phyloP scores from a whole-genome alignment of 345 rosid species.

The Orychophragmus violaceus region DNA sequence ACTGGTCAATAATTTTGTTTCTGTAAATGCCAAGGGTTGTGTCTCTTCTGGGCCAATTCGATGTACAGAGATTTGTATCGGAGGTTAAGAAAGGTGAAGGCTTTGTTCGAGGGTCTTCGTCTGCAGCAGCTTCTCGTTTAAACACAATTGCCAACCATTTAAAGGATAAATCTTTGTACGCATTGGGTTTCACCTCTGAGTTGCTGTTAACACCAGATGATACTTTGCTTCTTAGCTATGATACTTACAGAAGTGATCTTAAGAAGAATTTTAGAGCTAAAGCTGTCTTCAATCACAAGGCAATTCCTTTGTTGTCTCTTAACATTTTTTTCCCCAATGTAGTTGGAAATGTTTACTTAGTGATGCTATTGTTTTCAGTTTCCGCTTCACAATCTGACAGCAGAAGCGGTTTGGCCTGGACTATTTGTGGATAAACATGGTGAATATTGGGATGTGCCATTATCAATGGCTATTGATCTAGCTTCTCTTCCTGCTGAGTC shows the following conservation, averaged over 20 bases:
- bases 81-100: conserved; percentile 30
- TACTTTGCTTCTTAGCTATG: conserved; percentile 54
- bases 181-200: conserved; percentile 71
- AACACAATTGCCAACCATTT: conserved; percentile 32
- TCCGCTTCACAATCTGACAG: conserved; percentile 55
- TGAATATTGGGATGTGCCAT: conserved; percentile 84
- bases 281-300: conserved; percentile 66
- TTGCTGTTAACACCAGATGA: conserved; percentile 57
- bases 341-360: background rate
- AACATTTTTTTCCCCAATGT: no score
- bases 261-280: conserved; percentile 48
- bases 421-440: conserved; percentile 57
- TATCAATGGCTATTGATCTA: conserved; percentile 57
- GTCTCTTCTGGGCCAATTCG: conserved; percentile 71
- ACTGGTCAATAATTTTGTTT: background rate
- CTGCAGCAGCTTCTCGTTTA: conserved; percentile 29
- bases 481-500: conserved; percentile 66
- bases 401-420: conserved; percentile 74
- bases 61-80: conserved; percentile 58
- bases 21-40: conserved; percentile 41
- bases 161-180: conserved; percentile 65
- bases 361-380: conserved; percentile 41
- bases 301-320: conserved; percentile 36
- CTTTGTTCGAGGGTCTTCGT: conserved; percentile 21
- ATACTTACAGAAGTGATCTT: conserved; percentile 40